phyloP scores from a whole-genome alignment of 768 basidiomycete genomes.

The Strobilomyces dryophilus region DNA sequence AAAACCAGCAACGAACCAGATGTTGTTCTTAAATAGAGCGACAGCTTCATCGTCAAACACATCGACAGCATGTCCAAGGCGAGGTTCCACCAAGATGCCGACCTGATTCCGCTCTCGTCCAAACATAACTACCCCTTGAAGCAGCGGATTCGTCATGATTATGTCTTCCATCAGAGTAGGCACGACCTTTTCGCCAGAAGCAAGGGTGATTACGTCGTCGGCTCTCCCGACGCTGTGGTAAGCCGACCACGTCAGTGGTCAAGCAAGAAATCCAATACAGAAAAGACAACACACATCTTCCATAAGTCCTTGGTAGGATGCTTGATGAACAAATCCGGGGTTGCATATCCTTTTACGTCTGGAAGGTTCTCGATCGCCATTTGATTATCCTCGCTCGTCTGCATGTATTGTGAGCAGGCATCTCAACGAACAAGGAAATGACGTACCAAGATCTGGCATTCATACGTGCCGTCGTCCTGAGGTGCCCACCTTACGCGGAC shows the following conservation, averaged over 20 bases:
- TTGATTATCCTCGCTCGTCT: neutral
- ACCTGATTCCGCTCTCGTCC: conserved; percentile 27
- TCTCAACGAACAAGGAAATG: neutral
- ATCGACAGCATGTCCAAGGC: conserved; percentile 4
- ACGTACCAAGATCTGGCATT: conserved; percentile 35
- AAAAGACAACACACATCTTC: conserved; percentile 1
- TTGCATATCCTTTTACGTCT: conserved; percentile 33
- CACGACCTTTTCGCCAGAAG: conserved; percentile 30
- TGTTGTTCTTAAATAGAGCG: conserved; percentile 9
- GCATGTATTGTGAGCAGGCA: neutral
- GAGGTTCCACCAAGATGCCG: conserved; percentile 29
- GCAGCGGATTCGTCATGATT: conserved; percentile 9
- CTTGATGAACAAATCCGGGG: conserved; percentile 38
- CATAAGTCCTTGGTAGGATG: conserved; percentile 38
- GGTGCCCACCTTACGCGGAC: conserved; percentile 26
- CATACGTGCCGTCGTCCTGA: conserved; percentile 29
- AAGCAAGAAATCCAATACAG: neutral
- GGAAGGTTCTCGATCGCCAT: conserved; percentile 28
- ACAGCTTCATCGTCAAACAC: neutral
- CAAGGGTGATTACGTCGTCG: conserved; percentile 29
- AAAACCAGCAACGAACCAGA: conserved; percentile 19
- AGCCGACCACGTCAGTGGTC: too few species aligned
- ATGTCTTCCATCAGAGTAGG: conserved; percentile 29
- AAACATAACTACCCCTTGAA: conserved; percentile 29
- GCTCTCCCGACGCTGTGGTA: conserved; percentile 33